Base-by-base conservation (phyloP, 164 flowering plant species). In the Saururus chinensis region DNA sequence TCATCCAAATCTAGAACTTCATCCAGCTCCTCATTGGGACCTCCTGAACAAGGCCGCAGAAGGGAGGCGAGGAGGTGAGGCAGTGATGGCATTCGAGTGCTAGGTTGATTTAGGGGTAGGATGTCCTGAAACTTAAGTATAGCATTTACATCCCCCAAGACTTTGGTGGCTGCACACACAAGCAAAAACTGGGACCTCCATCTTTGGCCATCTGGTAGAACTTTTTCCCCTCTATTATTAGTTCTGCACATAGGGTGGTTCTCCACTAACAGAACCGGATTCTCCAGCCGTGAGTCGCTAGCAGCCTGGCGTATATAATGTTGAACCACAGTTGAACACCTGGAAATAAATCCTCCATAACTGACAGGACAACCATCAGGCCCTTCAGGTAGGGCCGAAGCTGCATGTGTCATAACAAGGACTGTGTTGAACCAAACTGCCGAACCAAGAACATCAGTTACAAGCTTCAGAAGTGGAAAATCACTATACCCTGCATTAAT, bases 61-160 rank as follows among this genome's bases (percentile, higher is more conserved):
- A 91, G 72, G 54, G 88, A 79, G 37, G 97, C 88, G 57, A 95
- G 93, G 63, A 95, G 88, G 73, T 91, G 97, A 19, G 97, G 97
- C 56, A 95, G 73, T 14, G 97, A 95, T 45, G 96, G 96, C 74
- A 74, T 53, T 22, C 92, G 75, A 17, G 75, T 22, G 68, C 49
- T 62, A 69, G 69, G n/a, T 45, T 79, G 80, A 40, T 93, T 90
- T 55, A 83, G 65, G 54, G 77, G 83, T 59, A 91, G 68, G 69
- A 82, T 75, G 59, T 75, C 82, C 56, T 69, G 77, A 69, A 95
- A 86, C 51, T 78, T 68, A 76, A 95, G 62, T 10, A 95, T 71
- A 12, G 65, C 23, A 69, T 82, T 89, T 52, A 80, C 93, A 79
- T 91, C 96, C 55, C 76, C 77, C 40, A 95, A 84, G 68, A 95